Evolutionary conservation across 306 rosid genomes (phyloP).

Genomic region (Prunus padus): DNA sequence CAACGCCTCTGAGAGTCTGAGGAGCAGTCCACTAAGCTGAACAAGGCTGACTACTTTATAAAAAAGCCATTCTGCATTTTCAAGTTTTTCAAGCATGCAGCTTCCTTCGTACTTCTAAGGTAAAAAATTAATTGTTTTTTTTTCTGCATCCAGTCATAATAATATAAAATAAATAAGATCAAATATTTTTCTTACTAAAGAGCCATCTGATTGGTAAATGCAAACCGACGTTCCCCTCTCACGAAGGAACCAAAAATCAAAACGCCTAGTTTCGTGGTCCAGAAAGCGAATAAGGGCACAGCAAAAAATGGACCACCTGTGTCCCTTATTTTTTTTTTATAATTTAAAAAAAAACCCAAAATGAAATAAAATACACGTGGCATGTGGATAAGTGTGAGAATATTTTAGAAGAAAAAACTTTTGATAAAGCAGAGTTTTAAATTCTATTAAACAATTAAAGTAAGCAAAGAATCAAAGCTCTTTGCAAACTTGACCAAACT

Average conservation of each 20-base stretch:
- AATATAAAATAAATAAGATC: no score
- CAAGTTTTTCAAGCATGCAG: background rate
- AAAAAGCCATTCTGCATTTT: slow-evolving; percentile 12
- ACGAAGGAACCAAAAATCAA: background rate
- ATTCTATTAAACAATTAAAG: background rate
- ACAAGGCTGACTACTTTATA: slow-evolving; percentile 34
- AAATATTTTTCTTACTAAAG: no score
- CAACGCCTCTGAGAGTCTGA: slow-evolving; percentile 17
- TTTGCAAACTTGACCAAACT: background rate
- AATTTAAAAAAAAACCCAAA: background rate
- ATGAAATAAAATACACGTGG: background rate
- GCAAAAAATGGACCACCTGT: background rate
- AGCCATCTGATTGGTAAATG: background rate
- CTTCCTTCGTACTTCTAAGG: no score
- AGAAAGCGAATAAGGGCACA: slow-evolving; percentile 1
- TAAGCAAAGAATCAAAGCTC: background rate
- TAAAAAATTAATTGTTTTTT: no score
- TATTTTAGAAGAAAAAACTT: background rate
- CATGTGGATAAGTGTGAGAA: background rate
- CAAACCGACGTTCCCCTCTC: background rate
- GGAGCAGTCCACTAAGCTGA: slow-evolving; percentile 18
- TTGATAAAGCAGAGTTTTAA: slow-evolving; percentile 1
- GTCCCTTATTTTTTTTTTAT: background rate
- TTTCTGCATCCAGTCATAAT: no score
- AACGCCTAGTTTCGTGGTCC: background rate